Evolutionary conservation across 345 rosid species (phyloP).

Genomic region (Camelina neglecta): DNA sequence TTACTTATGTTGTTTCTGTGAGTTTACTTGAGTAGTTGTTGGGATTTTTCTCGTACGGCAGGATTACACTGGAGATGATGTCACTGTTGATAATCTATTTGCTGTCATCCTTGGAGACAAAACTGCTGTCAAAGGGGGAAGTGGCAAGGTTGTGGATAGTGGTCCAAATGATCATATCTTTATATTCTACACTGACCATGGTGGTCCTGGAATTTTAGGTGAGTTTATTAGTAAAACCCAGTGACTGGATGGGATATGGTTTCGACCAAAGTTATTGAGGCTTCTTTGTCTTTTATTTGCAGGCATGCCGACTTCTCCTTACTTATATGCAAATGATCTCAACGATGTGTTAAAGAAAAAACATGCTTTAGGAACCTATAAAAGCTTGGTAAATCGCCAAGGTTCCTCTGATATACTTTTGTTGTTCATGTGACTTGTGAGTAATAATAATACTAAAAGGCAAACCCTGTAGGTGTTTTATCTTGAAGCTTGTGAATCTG

Average conservation of each 20-base stretch:
- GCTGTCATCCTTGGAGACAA: constrained; percentile 87
- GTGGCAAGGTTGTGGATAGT: constrained; percentile 90
- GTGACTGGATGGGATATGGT: neutral
- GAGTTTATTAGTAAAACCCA: constrained; percentile 43
- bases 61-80: constrained; percentile 93
- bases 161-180: constrained; percentile 95
- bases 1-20: too few species aligned
- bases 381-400: constrained; percentile 68
- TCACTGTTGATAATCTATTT: constrained; percentile 72
- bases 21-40: constrained; percentile 9
- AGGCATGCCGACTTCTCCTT: constrained; percentile 99
- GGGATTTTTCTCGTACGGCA: constrained; percentile 42
- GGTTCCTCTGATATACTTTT: constrained; percentile 19
- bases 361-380: constrained; percentile 77
- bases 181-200: constrained; percentile 85
- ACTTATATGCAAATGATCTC: constrained; percentile 79
- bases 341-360: constrained; percentile 75
- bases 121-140: constrained; percentile 80
- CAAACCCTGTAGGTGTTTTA: constrained; percentile 80
- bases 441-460: constrained; percentile 2
- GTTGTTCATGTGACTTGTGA: neutral
- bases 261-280: neutral
- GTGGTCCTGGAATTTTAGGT: constrained; percentile 97
- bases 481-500: constrained; percentile 99
- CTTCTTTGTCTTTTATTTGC: constrained; percentile 22